These are phyloP conservation scores for Fusarium sulawesiense DNA, from an alignment of 2,329 filamentous ascomycete genomes.

Conservation along the genomic window DNA sequence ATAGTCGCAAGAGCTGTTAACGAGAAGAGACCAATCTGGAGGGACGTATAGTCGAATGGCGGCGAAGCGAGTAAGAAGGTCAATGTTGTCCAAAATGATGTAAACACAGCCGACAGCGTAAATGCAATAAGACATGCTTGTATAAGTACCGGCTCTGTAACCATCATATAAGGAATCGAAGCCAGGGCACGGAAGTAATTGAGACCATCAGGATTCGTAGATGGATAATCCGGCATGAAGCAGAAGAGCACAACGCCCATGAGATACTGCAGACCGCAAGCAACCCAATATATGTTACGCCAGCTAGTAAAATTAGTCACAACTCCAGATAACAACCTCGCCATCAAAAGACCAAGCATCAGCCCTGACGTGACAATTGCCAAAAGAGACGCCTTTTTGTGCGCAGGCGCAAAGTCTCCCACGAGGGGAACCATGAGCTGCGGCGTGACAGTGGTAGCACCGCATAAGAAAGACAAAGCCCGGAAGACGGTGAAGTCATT, in stretches of 20 bases:
- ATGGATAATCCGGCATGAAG: slow-evolving; percentile 85
- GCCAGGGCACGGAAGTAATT: slow-evolving; percentile 74
- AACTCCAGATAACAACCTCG: slow-evolving; percentile 79
- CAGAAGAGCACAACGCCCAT: slow-evolving; percentile 74
- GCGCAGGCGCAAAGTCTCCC: slow-evolving; percentile 78
- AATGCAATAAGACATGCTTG: slow-evolving; percentile 77
- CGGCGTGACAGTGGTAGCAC: slow-evolving; percentile 84
- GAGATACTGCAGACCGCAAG: slow-evolving; percentile 75
- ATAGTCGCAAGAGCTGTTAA: slow-evolving; percentile 80
- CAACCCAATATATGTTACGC: slow-evolving; percentile 83
- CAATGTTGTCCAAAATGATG: slow-evolving; percentile 71
- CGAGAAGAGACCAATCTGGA: slow-evolving; percentile 81
- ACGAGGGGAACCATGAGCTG: slow-evolving; percentile 84
- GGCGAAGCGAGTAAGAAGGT: slow-evolving; percentile 80
- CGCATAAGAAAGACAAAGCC: slow-evolving; percentile 76
- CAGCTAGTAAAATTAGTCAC: slow-evolving; percentile 79
- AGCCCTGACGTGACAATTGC: slow-evolving; percentile 81
- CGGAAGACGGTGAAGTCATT: slow-evolving; percentile 72
- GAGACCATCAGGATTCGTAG: slow-evolving; percentile 73
- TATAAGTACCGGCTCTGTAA: slow-evolving; percentile 74
- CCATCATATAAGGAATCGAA: slow-evolving; percentile 72
- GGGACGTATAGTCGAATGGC: slow-evolving; percentile 74
- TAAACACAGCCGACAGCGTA: slow-evolving; percentile 64
- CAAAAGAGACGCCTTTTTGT: slow-evolving; percentile 75
- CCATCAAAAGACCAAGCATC: slow-evolving; percentile 79